These are phyloP conservation scores for Arachnomyces sp. DNA, from an alignment of 2,329 filamentous ascomycete species.

Conservation along the genomic window DNA sequence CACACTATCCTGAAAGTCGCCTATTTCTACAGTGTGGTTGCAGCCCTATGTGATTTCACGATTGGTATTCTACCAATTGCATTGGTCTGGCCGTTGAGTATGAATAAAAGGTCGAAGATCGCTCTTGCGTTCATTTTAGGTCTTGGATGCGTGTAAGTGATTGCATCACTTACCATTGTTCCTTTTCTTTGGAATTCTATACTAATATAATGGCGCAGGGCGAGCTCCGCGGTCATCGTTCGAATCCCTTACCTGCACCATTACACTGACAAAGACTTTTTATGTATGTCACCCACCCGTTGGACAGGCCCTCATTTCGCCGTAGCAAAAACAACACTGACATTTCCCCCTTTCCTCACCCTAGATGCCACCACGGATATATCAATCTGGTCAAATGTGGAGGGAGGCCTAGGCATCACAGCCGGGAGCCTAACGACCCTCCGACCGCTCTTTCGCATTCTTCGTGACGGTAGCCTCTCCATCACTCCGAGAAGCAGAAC, in stretches of 20 bases:
- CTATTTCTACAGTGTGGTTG: constrained; percentile 27
- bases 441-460: constrained; percentile 38
- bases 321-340: neutral
- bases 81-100: constrained; percentile 49
- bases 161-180: constrained; percentile 9
- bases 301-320: neutral
- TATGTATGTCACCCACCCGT: constrained; percentile 18
- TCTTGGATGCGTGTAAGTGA: constrained; percentile 46
- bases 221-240: constrained; percentile 40
- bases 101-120: constrained; percentile 46
- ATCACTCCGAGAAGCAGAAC: no score
- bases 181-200: constrained; percentile 7
- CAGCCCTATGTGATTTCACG: constrained; percentile 43
- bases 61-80: constrained; percentile 47
- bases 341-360: constrained; percentile 1
- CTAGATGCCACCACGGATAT: constrained; percentile 39
- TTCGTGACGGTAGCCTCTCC: constrained; percentile 8
- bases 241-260: constrained; percentile 35
- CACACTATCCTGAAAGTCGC: constrained; percentile 27
- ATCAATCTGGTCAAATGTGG: constrained; percentile 31
- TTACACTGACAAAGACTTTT: constrained; percentile 29
- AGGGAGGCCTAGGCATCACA: constrained; percentile 32
- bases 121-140: constrained; percentile 47
- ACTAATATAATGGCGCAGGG: constrained; percentile 18
- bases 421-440: constrained; percentile 43